Conservation (phyloP, 495 filamentous ascomycete genomes). For the Trichoderma orchidacearum region DNA sequence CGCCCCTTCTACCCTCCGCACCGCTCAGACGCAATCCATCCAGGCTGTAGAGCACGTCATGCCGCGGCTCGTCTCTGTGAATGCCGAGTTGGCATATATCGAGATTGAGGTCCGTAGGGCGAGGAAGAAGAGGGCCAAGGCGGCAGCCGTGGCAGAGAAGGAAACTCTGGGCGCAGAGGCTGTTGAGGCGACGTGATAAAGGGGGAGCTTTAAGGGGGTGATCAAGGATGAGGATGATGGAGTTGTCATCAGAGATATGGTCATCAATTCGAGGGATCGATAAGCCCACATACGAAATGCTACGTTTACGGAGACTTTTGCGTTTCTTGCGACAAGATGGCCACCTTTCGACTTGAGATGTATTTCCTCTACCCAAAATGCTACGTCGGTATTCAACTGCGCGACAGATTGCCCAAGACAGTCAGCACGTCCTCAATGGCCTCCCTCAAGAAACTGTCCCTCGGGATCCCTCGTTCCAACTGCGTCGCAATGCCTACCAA, state of each 20-base stretch:
- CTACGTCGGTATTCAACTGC: background rate
- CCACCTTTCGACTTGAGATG: no score
- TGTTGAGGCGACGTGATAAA: background rate
- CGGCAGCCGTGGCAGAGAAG: conserved; percentile 14
- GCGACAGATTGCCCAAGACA: background rate
- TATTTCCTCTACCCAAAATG: no score
- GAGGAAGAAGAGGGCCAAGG: conserved; percentile 34
- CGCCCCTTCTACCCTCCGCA: conserved; percentile 43
- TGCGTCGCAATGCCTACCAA: background rate
- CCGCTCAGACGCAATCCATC: conserved; percentile 37
- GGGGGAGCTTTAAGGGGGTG: background rate
- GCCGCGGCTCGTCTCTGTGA: conserved; percentile 28
- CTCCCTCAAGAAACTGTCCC: background rate
- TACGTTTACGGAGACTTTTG: no score
- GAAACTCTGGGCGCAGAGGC: background rate
- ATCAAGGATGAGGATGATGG: background rate
- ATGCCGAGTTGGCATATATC: conserved; percentile 30
- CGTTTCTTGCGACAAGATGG: no score
- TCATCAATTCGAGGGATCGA: no score
- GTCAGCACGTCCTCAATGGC: background rate
- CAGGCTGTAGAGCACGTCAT: conserved; percentile 29
- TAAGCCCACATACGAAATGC: no score
- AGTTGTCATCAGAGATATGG: background rate
- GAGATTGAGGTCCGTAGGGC: conserved; percentile 37
- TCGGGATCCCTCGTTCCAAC: background rate